Conservation (phyloP, 139 green algal species). For the Tetraselmis striata region DNA sequence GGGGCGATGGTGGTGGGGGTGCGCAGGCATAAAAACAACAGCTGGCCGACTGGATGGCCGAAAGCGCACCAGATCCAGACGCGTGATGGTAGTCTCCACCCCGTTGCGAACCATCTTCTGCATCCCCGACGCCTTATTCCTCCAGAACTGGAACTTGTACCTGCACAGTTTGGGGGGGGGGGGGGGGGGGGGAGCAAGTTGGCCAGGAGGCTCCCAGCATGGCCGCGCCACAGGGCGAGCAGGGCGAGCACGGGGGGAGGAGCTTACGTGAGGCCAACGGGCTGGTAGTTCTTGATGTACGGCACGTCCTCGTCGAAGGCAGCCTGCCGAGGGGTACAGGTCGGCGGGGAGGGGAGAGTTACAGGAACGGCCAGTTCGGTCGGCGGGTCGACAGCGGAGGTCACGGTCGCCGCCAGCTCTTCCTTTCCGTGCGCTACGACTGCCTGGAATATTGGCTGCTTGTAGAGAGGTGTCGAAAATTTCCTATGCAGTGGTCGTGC, state of each 20-base stretch:
- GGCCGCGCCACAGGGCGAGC: background rate
- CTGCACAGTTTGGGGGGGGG: no score
- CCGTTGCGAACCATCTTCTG: slow-evolving; percentile 35
- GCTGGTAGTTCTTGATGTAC: background rate
- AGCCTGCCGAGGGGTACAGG: background rate
- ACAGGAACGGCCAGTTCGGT: no score
- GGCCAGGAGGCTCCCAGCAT: background rate
- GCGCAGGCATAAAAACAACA: no score
- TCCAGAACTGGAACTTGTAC: background rate
- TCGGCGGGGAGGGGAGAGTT: no score
- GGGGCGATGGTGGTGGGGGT: no score
- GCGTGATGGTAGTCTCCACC: slow-evolving; percentile 30
- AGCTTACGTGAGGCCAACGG: background rate
- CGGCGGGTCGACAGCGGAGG: background rate
- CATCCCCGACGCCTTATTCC: background rate
- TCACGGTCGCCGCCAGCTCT: background rate
- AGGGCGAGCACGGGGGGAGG: background rate
- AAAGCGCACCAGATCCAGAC: slow-evolving; percentile 4
- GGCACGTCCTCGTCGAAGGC: background rate
- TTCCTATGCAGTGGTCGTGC: background rate
- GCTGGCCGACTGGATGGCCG: no score
- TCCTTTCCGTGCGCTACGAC: background rate
- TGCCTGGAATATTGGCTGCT: no score
- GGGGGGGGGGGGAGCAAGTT: background rate
- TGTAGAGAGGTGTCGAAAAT: background rate